These are phyloP conservation scores for Raffaelea ambrosiae DNA, from an alignment of 2,329 filamentous ascomycete species.

Conservation along the genomic window DNA sequence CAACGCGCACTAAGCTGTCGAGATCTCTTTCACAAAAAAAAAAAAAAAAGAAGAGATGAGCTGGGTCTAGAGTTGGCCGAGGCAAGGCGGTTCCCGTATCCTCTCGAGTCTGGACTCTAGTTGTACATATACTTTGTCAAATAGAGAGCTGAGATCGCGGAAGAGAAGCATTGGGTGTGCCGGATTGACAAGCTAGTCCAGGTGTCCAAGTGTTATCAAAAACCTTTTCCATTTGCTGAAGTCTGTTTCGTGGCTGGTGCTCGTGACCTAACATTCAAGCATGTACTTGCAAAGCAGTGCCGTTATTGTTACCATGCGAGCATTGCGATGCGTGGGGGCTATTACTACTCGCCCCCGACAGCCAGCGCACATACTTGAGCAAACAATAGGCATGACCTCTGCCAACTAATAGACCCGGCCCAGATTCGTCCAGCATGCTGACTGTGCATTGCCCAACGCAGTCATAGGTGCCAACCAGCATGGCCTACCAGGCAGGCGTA, in stretches of 20 bases:
- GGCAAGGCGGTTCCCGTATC: background rate
- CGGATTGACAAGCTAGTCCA: constrained; percentile 11
- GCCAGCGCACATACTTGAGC: too few species aligned
- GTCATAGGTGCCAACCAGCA: background rate
- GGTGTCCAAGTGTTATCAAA: constrained; percentile 12
- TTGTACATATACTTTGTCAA: constrained; percentile 24
- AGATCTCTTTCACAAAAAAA: too few species aligned
- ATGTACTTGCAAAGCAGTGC: too few species aligned
- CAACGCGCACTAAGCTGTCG: constrained; percentile 75
- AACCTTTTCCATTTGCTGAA: background rate
- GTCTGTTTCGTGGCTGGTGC: background rate
- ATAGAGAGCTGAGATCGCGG: constrained; percentile 26
- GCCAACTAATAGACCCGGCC: too few species aligned
- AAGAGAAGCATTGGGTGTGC: background rate
- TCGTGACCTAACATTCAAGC: too few species aligned
- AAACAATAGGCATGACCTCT: too few species aligned
- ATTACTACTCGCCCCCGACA: too few species aligned
- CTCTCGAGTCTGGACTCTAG: constrained; percentile 17
- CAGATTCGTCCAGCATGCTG: too few species aligned
- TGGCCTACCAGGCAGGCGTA: too few species aligned
- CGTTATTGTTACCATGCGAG: too few species aligned
- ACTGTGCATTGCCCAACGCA: too few species aligned
- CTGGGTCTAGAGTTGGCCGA: constrained; percentile 5
- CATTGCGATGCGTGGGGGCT: too few species aligned
- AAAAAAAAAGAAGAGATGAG: constrained; percentile 8